Conservation (phyloP, 2,329 filamentous ascomycete genomes). For the Arthrobotrys sinensis region DNA sequence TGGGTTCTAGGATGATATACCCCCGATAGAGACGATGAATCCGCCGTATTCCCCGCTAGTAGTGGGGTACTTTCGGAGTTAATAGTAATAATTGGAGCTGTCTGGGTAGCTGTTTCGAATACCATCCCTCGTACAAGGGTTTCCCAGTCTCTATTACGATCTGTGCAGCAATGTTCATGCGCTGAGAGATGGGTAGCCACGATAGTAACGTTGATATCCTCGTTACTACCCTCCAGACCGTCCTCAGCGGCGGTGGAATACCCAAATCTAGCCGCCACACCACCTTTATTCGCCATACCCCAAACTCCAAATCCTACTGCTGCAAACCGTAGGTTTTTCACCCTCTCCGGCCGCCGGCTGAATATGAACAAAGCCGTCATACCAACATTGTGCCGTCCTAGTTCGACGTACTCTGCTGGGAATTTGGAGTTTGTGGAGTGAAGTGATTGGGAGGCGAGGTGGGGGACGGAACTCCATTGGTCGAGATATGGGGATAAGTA, state of each 20-base stretch:
- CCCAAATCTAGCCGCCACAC: conserved; percentile 81
- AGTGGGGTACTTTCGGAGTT: conserved; percentile 29
- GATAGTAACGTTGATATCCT: conserved; percentile 80
- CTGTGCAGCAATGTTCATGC: conserved; percentile 82
- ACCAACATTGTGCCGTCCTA: conserved; percentile 82
- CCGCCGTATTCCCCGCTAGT: conserved; percentile 68
- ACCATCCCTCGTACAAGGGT: conserved; percentile 84
- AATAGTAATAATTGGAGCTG: conserved; percentile 58
- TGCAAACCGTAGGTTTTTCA: conserved; percentile 80
- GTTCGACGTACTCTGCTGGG: conserved; percentile 75
- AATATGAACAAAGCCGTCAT: conserved; percentile 94
- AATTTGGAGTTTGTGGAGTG: conserved; percentile 60
- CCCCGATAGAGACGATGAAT: conserved; percentile 66
- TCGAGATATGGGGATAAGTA: conserved; percentile 83
- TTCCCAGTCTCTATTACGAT: conserved; percentile 90
- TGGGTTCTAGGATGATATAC: conserved; percentile 83
- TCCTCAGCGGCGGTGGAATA: conserved; percentile 69
- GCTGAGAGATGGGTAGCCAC: conserved; percentile 90
- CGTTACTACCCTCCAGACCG: conserved; percentile 66
- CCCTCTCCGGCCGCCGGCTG: conserved; percentile 75
- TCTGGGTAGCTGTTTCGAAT: conserved; percentile 71
- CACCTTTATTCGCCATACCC: conserved; percentile 96
- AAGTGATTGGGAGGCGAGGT: conserved; percentile 73
- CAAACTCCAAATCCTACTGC: conserved; percentile 87
- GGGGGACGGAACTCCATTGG: conserved; percentile 79